phyloP scores from a whole-genome alignment of 1,284 basidiomycete genomes.

The Pseudozyma sp. region DNA sequence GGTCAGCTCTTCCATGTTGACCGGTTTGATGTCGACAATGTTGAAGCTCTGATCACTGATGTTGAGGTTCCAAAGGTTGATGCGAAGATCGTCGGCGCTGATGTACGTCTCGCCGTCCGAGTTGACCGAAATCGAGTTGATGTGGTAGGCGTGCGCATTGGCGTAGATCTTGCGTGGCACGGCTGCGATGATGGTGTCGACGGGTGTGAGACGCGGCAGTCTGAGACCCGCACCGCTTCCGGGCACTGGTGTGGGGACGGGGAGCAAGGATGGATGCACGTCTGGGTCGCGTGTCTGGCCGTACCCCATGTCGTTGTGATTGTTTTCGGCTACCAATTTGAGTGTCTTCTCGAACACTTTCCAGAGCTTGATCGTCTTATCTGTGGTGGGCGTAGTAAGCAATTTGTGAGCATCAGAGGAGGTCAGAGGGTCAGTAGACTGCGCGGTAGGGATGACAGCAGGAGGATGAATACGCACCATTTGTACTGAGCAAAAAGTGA shows the following conservation, averaged over 20 bases:
- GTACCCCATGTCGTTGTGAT: constrained; percentile 76
- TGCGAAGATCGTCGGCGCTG: constrained; percentile 93
- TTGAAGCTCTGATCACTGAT: constrained; percentile 99
- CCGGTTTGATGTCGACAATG: constrained; percentile 99
- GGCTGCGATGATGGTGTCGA: constrained; percentile 98
- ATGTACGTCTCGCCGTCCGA: constrained; percentile 99
- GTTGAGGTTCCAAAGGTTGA: constrained; percentile 98
- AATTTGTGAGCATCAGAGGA: too few species aligned
- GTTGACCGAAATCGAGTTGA: constrained; percentile 99
- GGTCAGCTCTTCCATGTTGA: constrained; percentile 99
- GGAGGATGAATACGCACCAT: constrained; percentile 70
- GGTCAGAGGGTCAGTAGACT: constrained; percentile 70
- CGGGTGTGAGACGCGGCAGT: constrained; percentile 77
- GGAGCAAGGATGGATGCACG: constrained; percentile 54
- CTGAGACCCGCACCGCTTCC: constrained; percentile 60
- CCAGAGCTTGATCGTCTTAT: constrained; percentile 99
- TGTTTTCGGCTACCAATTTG: constrained; percentile 95
- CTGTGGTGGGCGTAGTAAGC: constrained; percentile 67
- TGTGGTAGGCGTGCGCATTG: constrained; percentile 99
- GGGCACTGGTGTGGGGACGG: constrained; percentile 47
- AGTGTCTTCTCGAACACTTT: constrained; percentile 99
- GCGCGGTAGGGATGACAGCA: neutral
- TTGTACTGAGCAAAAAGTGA: constrained; percentile 96
- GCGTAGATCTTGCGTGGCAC: constrained; percentile 98
- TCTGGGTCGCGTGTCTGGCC: constrained; percentile 44